Conservation (phyloP, 352 stramenopile genomes). For the Pythium utonaiense region DNA sequence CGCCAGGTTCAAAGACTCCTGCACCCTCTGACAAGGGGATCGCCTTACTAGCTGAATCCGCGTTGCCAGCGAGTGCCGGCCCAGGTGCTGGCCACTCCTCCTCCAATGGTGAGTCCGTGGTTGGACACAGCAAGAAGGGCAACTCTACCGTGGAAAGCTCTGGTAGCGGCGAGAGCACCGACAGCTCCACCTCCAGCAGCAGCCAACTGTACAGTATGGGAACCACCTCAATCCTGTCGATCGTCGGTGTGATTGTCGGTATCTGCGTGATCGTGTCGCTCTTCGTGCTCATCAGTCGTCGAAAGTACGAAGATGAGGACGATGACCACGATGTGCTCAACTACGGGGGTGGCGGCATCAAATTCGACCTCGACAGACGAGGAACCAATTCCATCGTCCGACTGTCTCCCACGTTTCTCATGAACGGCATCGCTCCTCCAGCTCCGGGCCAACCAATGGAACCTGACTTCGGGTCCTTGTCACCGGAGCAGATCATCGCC, state of each 20-base stretch:
- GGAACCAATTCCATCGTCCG: constrained; percentile 30
- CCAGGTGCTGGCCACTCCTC: constrained; percentile 2
- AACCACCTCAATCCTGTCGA: constrained; percentile 61
- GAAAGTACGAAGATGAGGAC: constrained; percentile 56
- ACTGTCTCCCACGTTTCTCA: constrained; percentile 40
- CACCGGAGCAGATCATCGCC: constrained; percentile 9
- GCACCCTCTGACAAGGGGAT: neutral
- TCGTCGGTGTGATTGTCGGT: constrained; percentile 64
- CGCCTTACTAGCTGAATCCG: neutral
- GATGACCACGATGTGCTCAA: constrained; percentile 35
- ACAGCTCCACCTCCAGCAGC: constrained; percentile 42
- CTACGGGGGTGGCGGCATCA: constrained; percentile 25
- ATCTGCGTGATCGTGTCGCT: constrained; percentile 51
- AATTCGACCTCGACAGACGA: constrained; percentile 40
- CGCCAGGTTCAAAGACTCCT: neutral
- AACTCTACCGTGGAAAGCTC: neutral
- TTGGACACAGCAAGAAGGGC: constrained; percentile 2
- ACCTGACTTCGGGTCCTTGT: constrained; percentile 9
- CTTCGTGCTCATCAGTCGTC: constrained; percentile 59
- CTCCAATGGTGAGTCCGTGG: neutral
- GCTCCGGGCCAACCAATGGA: constrained; percentile 8
- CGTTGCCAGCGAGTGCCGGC: too few relatives aligned
- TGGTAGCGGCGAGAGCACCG: constrained; percentile 11
- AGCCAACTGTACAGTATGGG: constrained; percentile 53
- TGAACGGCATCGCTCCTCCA: constrained; percentile 9